Percentiles rank a stretch among this genome's conserved stretches.
Conservation (phyloP, 2,329 filamentous ascomycete species). For the Ceratocystis smalleyi region DNA sequence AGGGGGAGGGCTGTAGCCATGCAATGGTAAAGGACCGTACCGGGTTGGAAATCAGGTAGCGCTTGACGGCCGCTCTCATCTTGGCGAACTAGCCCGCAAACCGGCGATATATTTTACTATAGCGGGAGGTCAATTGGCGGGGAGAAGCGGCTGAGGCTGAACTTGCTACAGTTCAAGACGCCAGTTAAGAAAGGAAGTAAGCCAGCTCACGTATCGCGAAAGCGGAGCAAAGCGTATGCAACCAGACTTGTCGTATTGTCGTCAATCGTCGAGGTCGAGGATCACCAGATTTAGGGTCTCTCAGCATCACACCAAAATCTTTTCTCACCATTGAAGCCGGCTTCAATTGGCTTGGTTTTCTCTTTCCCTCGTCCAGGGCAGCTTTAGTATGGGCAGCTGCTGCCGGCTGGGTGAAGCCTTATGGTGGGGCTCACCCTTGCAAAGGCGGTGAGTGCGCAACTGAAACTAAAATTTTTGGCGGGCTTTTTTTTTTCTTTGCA, state of each 20-base stretch:
- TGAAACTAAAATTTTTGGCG: slow-evolving; percentile 17
- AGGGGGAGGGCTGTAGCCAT: slow-evolving; percentile 2
- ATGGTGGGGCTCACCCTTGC: neutral
- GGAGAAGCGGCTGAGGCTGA: neutral
- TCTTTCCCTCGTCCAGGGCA: neutral
- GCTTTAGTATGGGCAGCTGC: neutral
- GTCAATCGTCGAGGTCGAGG: slow-evolving; percentile 10
- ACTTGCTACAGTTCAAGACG: neutral
- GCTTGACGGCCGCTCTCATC: slow-evolving; percentile 19
- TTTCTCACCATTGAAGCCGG: slow-evolving; percentile 1
- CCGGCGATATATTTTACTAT: slow-evolving; percentile 11
- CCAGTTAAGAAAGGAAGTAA: neutral
- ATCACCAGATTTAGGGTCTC: slow-evolving; percentile 11
- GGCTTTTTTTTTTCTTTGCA: slow-evolving; percentile 10
- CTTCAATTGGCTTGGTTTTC: neutral
- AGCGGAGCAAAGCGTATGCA: slow-evolving; percentile 6
- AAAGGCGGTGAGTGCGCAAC: slow-evolving; percentile 16
- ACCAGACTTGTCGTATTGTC: slow-evolving; percentile 9
- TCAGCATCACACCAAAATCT: slow-evolving; percentile 10
- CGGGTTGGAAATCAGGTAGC: slow-evolving; percentile 18
- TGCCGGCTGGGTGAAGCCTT: neutral
- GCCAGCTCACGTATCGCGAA: slow-evolving; percentile 1
- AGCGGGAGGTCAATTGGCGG: slow-evolving; percentile 7
- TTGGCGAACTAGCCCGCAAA: slow-evolving; percentile 16
- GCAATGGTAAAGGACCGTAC: slow-evolving; percentile 9